Evolutionary conservation across 306 rosid genomes (phyloP).

Genomic region (Prunus mira): DNA sequence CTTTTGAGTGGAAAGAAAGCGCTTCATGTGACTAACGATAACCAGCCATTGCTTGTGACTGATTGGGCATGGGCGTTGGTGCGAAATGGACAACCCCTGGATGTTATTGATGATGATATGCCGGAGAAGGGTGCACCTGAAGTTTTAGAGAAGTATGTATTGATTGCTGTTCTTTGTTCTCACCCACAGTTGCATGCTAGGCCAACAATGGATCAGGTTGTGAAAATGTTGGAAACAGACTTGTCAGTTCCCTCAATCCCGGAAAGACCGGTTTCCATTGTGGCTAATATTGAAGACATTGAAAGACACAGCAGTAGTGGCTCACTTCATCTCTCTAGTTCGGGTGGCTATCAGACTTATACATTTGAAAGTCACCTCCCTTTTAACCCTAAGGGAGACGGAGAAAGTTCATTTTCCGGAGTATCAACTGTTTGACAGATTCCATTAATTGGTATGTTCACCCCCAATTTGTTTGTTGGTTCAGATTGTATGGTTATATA

Average conservation of each 20-base stretch:
- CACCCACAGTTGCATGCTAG: conserved; percentile 93
- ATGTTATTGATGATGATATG: conserved; percentile 75
- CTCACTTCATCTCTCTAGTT: conserved; percentile 53
- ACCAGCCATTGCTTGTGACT: conserved; percentile 58
- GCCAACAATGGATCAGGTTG: conserved; percentile 97
- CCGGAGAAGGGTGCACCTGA: conserved; percentile 61
- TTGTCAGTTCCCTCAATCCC: conserved; percentile 67
- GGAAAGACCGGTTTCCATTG: conserved; percentile 74
- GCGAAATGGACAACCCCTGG: conserved; percentile 55
- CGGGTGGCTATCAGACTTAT: conserved; percentile 58
- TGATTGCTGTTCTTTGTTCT: conserved; percentile 83
- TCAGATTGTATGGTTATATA: conserved; percentile 26
- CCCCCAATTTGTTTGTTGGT: conserved; percentile 24
- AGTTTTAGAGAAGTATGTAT: conserved; percentile 75
- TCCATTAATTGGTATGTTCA: conserved; percentile 22
- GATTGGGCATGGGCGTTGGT: conserved; percentile 95
- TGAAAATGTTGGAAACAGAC: conserved; percentile 89
- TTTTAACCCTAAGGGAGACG: conserved; percentile 34
- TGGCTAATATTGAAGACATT: conserved; percentile 65
- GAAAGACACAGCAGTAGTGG: conserved; percentile 60
- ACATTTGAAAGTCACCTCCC: conserved; percentile 30
- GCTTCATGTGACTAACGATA: conserved; percentile 44
- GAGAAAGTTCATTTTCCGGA: conserved; percentile 28
- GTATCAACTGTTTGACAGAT: conserved; percentile 24
- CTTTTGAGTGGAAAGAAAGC: conserved; percentile 93